Evolutionary conservation across 495 filamentous ascomycete genomes (phyloP), one percentile per base, ranked within the genome.

Genomic region (Neurospora africana): DNA sequence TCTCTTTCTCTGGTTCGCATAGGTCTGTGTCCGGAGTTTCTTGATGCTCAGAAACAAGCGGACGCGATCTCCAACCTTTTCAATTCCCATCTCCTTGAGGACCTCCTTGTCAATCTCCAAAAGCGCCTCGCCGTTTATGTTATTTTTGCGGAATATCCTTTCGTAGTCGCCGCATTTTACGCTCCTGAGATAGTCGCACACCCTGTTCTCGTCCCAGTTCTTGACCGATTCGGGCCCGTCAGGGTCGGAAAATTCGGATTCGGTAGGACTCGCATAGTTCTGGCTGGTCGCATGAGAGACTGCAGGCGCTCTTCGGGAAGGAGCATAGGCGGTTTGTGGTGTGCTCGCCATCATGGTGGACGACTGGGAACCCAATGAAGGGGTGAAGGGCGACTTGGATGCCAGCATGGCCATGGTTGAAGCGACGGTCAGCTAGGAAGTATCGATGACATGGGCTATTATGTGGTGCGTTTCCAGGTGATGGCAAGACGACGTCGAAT

Each of bases 51-150:
- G 88, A 80, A 93, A 94, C 68, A 99, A 91, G 73, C 95, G 91
- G n/a, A 99, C 93, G 41, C 96, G 89, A 81, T 99, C 96, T 68
- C 95, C 95, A 71, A 99, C 91, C 81, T 97, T 99, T 75, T 98
- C 97, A 74, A 99, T 93, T 35, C 95, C 95, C 88, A 99, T 94
- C 77, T 99, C 95, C 81, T 98, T 96, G 71, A 99, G 86, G 67
- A 95, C 93, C 69, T 91, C 90, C 83, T 98, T 96, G 79, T 99
- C 95, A 81, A 97, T 95, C 81, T 99, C 95, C 71, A 99, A 87
- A 53, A 99, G 84, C 77, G 96, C 97, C 80, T 96, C 93, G 70
- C 95, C 95, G 77, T 93, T 98, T 83, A 99, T 97, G 78, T 98
- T 92, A 77, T 99, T 97, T 72, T 88, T 89, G 84, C 91, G 90